phyloP scores from a whole-genome alignment of 306 rosid species.

The Cicer pinnatifidum region DNA sequence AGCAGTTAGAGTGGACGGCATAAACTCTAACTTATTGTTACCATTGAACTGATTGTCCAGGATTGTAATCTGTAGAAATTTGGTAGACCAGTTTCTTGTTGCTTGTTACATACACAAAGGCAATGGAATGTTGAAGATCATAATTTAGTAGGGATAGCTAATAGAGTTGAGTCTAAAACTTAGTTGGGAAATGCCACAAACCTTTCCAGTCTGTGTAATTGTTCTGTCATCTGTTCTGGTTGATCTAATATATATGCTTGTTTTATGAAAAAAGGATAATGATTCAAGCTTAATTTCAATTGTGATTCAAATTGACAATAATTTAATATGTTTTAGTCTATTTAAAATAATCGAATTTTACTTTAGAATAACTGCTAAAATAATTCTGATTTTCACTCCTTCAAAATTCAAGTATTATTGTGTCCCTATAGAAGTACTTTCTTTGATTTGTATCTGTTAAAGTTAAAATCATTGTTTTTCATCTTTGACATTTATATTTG shows the following conservation, averaged over 20 bases:
- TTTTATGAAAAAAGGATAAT: neutral
- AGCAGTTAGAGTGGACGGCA: neutral
- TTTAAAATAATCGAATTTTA: no score
- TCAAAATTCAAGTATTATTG: no score
- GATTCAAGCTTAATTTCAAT: neutral
- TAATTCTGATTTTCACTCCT: neutral
- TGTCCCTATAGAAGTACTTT: no score
- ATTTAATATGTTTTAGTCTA: neutral
- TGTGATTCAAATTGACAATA: neutral
- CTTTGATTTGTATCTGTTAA: no score
- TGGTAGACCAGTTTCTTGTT: no score
- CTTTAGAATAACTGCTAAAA: neutral
- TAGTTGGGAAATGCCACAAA: neutral
- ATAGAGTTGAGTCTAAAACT: neutral
- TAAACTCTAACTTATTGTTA: no score
- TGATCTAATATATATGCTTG: neutral
- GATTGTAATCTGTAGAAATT: no score
- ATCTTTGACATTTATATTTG: no score
- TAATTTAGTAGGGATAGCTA: neutral
- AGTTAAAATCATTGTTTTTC: no score
- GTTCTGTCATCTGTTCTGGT: neutral
- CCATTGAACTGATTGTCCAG: no score
- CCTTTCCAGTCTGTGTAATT: neutral
- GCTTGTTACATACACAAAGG: neutral
- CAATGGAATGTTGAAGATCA: neutral